Evolutionary conservation across 192 early-diverging fungal species (phyloP), one percentile per base, ranked within the genome.

Genomic region (Bifiguratus adelaidae): DNA sequence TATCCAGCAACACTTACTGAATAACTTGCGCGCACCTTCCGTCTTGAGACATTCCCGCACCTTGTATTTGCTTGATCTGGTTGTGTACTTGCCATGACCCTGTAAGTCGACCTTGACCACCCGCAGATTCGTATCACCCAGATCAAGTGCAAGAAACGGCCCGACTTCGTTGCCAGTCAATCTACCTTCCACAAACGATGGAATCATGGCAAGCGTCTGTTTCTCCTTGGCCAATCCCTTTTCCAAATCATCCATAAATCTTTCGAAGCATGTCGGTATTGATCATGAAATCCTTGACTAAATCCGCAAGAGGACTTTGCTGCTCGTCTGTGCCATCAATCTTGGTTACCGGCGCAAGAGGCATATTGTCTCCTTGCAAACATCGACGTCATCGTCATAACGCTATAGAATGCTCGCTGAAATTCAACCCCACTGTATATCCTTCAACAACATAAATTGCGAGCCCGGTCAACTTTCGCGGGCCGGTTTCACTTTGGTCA

Each of bases 41-140:
- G 54, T 50, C 64, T 85, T 82, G 52, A 80, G 65, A 25, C 61
- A 65, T 33, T 77, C 73, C 24, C 77, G 68, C 34, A 85, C 74
- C 45, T 60, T 69, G 53, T 77, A 79, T 63, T 85, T 85, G 47
- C 71, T 76, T 52, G 89, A 86, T 29, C 74, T 66, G 42, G 85
- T 74, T 33, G 70, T 69, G 44, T 81, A 77, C 30, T 73, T 68
- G 41, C 87, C 85, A 41, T 73, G 64, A 33, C 90, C 91, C 50
- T 79, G 67, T 19, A 95, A 72, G n/a, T 71, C 72, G 5, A 96
- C 83, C 41, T 85, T 67, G 52, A 88, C 90, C 0, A 93, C 90
- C 27, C 92, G 82, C 48, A 96, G 76, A 67, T 96, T 96, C 50
- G 89, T 88, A 26, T 90, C 92, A 50, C 92, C 92, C 25, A 96